These are phyloP conservation scores for Camellia sinensis DNA, from an alignment of 148 eudicot genomes.

Conservation along the genomic window DNA sequence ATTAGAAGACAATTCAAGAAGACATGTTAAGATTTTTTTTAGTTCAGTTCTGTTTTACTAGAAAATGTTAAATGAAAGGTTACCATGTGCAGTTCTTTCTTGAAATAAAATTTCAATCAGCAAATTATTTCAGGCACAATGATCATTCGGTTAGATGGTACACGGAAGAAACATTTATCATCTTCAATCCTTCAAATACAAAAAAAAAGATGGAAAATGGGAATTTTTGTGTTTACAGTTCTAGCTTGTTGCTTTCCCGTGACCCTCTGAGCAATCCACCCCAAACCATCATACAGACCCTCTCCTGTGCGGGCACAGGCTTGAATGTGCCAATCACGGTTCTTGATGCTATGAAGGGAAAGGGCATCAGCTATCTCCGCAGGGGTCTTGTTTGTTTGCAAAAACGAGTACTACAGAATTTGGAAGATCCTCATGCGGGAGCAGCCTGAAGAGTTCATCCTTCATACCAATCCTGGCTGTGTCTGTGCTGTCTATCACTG, in stretches of 20 bases:
- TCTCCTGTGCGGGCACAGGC: slow-evolving; percentile 92
- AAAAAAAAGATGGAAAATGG: neutral
- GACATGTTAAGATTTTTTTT: no score
- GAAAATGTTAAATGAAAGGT: neutral
- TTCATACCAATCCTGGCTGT: slow-evolving; percentile 82
- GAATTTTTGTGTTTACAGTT: neutral
- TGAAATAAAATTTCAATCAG: neutral
- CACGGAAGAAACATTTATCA: slow-evolving; percentile 4
- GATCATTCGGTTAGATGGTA: slow-evolving; percentile 1
- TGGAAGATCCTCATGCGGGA: slow-evolving; percentile 84
- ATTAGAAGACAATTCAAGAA: neutral
- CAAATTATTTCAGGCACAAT: neutral
- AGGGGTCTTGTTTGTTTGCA: slow-evolving; percentile 87
- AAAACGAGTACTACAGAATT: slow-evolving; percentile 70
- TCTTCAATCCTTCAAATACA: slow-evolving; percentile 9
- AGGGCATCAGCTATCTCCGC: slow-evolving; percentile 95
- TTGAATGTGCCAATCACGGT: slow-evolving; percentile 97
- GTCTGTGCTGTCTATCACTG: slow-evolving; percentile 92
- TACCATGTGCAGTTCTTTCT: neutral
- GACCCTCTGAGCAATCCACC: slow-evolving; percentile 92
- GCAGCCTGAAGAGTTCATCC: slow-evolving; percentile 81
- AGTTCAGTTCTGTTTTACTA: neutral
- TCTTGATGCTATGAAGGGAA: slow-evolving; percentile 87
- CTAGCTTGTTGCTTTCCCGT: slow-evolving; percentile 74
- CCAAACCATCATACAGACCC: slow-evolving; percentile 90